Conservation (phyloP, 2,329 filamentous ascomycete genomes). For the Xylariaceae sp. region DNA sequence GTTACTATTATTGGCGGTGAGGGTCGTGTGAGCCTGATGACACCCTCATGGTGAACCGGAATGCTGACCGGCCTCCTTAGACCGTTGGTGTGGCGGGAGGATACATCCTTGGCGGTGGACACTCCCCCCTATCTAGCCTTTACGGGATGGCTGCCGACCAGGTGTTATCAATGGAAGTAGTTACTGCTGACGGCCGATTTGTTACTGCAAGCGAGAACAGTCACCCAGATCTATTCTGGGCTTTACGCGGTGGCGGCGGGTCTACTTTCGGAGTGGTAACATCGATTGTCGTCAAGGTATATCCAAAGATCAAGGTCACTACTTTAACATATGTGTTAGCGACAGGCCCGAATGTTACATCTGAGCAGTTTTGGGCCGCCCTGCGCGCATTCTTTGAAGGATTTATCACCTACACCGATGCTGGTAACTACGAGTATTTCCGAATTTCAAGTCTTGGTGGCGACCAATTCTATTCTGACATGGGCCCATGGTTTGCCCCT, state of each 20-base stretch:
- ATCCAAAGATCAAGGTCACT: conserved; percentile 39
- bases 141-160: conserved; percentile 56
- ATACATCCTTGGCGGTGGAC: conserved; percentile 52
- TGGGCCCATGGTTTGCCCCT: conserved; percentile 42
- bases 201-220: conserved; percentile 44
- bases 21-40: conserved; percentile 38
- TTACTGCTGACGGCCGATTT: conserved; percentile 48
- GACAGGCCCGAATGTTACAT: conserved; percentile 29
- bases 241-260: conserved; percentile 48
- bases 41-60: not conserved
- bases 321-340: conserved; percentile 36
- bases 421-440: conserved; percentile 33
- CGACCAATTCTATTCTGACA: conserved; percentile 33
- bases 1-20: conserved; percentile 57
- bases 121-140: conserved; percentile 52
- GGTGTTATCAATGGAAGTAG: conserved; percentile 49
- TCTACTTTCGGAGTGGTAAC: conserved; percentile 48
- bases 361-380: conserved; percentile 35
- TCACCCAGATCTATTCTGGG: conserved; percentile 53
- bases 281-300: conserved; percentile 42
- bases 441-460: conserved; percentile 14
- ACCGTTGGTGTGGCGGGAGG: conserved; percentile 55
- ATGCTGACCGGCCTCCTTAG: conserved; percentile 14
- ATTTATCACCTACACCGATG: conserved; percentile 36
- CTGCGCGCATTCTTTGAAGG: conserved; percentile 38